Percentiles rank a stretch among this genome's conserved stretches.
phyloP scores from a whole-genome alignment of 2,329 filamentous ascomycete genomes.

The Magnaporthiopsis poae region DNA sequence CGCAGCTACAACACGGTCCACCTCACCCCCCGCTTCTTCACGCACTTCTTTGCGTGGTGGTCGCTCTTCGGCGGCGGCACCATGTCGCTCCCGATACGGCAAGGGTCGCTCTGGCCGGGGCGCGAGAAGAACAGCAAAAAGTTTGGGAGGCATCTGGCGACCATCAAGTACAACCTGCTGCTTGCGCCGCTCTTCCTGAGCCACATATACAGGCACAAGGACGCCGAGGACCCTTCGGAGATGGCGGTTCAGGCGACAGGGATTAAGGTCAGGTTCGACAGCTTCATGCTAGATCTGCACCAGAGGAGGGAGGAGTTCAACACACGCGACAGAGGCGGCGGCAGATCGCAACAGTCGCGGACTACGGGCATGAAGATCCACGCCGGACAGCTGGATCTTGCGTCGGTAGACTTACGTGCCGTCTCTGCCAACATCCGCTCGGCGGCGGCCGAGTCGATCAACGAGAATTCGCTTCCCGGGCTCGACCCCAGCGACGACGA shows the following conservation, averaged over 20 bases:
- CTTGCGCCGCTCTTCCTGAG: conserved; percentile 88
- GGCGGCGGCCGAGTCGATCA: conserved; percentile 66
- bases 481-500: conserved; percentile 42
- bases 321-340: conserved; percentile 60
- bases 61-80: conserved; percentile 78
- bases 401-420: conserved; percentile 82
- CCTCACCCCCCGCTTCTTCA: conserved; percentile 89
- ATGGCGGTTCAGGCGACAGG: conserved; percentile 78
- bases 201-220: conserved; percentile 97
- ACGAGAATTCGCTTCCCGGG: conserved; percentile 44
- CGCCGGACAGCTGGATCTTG: conserved; percentile 82
- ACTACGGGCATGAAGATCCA: conserved; percentile 95
- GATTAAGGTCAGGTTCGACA: conserved; percentile 90
- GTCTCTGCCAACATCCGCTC: conserved; percentile 83
- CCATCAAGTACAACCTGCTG: conserved; percentile 92
- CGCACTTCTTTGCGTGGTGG: conserved; percentile 98
- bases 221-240: conserved; percentile 66
- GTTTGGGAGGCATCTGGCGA: conserved; percentile 92
- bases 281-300: conserved; percentile 93
- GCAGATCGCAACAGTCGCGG: conserved; percentile 59
- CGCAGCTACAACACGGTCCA: conserved; percentile 95
- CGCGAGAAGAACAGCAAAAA: conserved; percentile 97
- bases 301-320: conserved; percentile 87
- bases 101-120: conserved; percentile 82
- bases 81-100: conserved; percentile 87